phyloP scores from a whole-genome alignment of 345 rosid genomes.

The Psidium guajava region DNA sequence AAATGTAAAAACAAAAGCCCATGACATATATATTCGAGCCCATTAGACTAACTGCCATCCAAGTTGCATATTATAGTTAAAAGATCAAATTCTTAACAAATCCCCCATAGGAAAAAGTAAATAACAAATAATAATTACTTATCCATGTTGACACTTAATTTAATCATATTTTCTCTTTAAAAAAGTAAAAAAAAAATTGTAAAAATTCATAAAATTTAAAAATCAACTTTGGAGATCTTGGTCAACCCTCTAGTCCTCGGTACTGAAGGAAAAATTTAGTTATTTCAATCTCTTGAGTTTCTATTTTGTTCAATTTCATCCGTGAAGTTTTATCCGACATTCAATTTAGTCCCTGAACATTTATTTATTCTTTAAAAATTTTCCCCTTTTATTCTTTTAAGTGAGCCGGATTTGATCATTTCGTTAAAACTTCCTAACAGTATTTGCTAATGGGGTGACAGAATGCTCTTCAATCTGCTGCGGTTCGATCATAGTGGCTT shows the following conservation, averaged over 20 bases:
- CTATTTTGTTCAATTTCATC: neutral
- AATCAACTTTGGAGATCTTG: too few species aligned
- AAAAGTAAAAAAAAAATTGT: too few species aligned
- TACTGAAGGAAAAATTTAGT: neutral
- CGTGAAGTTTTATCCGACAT: neutral
- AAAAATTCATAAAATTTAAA: too few species aligned
- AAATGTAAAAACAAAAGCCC: neutral
- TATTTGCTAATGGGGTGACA: neutral
- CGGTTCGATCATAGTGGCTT: neutral
- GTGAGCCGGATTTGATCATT: too few species aligned
- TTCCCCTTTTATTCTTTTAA: neutral
- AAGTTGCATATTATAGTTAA: too few species aligned
- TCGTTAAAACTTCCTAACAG: neutral
- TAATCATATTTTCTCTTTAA: too few species aligned
- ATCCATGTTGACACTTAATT: too few species aligned
- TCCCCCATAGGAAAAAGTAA: neutral
- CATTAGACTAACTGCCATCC: neutral
- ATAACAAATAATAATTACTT: neutral
- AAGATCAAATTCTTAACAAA: neutral
- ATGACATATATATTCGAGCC: neutral
- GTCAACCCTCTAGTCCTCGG: neutral
- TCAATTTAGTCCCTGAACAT: neutral
- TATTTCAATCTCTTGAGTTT: neutral
- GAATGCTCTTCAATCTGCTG: neutral
- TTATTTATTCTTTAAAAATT: neutral